phyloP scores from a whole-genome alignment of 2,329 filamentous ascomycete species.

The Coniochaeta pulveracea region DNA sequence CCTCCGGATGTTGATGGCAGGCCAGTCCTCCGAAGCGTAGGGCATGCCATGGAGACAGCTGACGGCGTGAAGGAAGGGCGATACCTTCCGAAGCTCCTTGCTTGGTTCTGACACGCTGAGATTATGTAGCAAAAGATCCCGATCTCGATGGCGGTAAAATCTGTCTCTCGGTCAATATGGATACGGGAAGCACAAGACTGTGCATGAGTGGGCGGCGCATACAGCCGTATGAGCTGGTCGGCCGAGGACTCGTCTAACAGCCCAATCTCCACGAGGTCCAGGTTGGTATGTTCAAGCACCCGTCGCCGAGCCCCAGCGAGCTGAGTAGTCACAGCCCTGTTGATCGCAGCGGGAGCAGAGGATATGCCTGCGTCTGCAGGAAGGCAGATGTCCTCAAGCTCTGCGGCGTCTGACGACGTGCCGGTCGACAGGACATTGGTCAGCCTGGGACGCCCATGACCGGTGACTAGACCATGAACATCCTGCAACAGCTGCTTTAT shows the following conservation, averaged over 20 bases:
- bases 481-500: slow-evolving; percentile 2
- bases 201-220: neutral
- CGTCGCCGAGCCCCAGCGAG: slow-evolving; percentile 1
- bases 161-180: neutral
- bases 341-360: slow-evolving; percentile 3
- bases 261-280: slow-evolving; percentile 1
- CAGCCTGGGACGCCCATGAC: too few relatives aligned
- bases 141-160: slow-evolving; percentile 2
- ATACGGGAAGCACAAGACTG: too few relatives aligned
- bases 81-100: slow-evolving; percentile 17
- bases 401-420: slow-evolving; percentile 1
- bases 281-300: slow-evolving; percentile 3
- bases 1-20: neutral
- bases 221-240: slow-evolving; percentile 3
- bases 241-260: slow-evolving; percentile 4
- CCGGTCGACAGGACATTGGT: too few relatives aligned
- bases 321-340: slow-evolving; percentile 1
- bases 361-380: slow-evolving; percentile 4
- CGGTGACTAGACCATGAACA: too few relatives aligned
- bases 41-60: slow-evolving; percentile 26
- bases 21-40: slow-evolving; percentile 14
- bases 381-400: slow-evolving; percentile 4
- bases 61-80: slow-evolving; percentile 26
- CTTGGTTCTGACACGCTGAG: neutral
- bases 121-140: neutral